Conservation (phyloP, 345 rosid species). For the Brassica juncea region DNA sequence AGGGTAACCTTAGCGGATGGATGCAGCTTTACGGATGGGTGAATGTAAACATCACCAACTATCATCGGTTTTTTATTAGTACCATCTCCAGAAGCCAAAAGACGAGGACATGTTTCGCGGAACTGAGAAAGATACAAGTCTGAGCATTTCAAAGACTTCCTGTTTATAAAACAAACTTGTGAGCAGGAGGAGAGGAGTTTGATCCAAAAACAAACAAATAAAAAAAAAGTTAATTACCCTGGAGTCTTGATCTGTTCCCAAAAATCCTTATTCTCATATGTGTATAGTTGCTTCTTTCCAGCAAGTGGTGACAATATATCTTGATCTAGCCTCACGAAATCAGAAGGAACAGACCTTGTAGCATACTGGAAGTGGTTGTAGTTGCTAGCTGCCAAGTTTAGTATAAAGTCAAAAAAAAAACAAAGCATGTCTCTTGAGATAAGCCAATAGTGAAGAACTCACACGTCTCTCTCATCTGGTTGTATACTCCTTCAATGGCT, state of each 20-base stretch:
- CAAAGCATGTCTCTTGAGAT: constrained; percentile 1
- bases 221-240: constrained; percentile 53
- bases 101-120: constrained; percentile 54
- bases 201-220: neutral
- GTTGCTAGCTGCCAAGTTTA: constrained; percentile 59
- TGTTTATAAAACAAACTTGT: constrained; percentile 26
- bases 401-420: neutral
- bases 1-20: constrained; percentile 73
- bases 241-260: constrained; percentile 97
- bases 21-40: constrained; percentile 85
- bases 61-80: constrained; percentile 48
- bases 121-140: constrained; percentile 68
- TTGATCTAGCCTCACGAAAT: constrained; percentile 87
- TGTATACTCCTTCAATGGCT: constrained; percentile 59
- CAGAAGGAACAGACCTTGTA: constrained; percentile 64
- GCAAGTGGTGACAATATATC: constrained; percentile 89
- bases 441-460: constrained; percentile 21
- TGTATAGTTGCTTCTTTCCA: constrained; percentile 78
- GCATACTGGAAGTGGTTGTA: constrained; percentile 74
- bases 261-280: constrained; percentile 72
- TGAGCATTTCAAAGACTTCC: constrained; percentile 74
- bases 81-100: constrained; percentile 65
- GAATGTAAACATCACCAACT: constrained; percentile 73
- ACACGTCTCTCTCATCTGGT: constrained; percentile 64
- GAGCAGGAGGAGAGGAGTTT: neutral